A percentile compares a stretch with the other conserved stretches of the same genome.
Evolutionary conservation across 495 filamentous ascomycete genomes (phyloP).

Genomic region (Aspergillus hancockii): DNA sequence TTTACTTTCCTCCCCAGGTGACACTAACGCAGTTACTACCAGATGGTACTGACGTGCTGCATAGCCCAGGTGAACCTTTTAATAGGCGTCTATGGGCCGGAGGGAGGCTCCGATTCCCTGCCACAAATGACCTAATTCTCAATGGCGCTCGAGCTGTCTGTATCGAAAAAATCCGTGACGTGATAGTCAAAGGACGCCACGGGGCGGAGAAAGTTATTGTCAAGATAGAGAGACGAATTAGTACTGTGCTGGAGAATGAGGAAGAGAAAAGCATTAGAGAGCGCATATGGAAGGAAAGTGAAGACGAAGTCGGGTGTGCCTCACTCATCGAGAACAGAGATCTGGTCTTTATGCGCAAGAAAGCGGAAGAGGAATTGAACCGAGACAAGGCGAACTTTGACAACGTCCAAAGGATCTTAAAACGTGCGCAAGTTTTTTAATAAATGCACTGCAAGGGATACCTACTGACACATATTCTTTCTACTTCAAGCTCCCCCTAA

Average conservation of each 20-base stretch:
- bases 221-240: constrained; percentile 54
- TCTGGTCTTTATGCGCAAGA: constrained; percentile 62
- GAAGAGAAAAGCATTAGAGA: constrained; percentile 33
- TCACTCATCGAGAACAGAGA: constrained; percentile 54
- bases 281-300: constrained; percentile 47
- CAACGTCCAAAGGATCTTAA: constrained; percentile 33
- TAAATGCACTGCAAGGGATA: constrained; percentile 4
- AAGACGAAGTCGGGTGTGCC: constrained; percentile 35
- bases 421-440: constrained; percentile 30
- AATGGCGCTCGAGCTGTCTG: constrained; percentile 58
- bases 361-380: constrained; percentile 33
- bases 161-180: constrained; percentile 63
- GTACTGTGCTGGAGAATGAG: constrained; percentile 37
- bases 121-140: constrained; percentile 31
- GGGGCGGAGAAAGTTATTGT: constrained; percentile 63
- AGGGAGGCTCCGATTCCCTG: constrained; percentile 48
- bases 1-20: constrained; percentile 70
- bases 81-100: constrained; percentile 80
- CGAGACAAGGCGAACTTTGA: constrained; percentile 31
- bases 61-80: constrained; percentile 67
- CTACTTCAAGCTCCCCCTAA: constrained; percentile 32
- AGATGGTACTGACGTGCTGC: constrained; percentile 73
- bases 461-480: constrained; percentile 21
- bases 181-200: constrained; percentile 54
- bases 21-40: constrained; percentile 56